phyloP scores from a whole-genome alignment of 2,329 filamentous ascomycete genomes.

The Emericellopsis atlantica region DNA sequence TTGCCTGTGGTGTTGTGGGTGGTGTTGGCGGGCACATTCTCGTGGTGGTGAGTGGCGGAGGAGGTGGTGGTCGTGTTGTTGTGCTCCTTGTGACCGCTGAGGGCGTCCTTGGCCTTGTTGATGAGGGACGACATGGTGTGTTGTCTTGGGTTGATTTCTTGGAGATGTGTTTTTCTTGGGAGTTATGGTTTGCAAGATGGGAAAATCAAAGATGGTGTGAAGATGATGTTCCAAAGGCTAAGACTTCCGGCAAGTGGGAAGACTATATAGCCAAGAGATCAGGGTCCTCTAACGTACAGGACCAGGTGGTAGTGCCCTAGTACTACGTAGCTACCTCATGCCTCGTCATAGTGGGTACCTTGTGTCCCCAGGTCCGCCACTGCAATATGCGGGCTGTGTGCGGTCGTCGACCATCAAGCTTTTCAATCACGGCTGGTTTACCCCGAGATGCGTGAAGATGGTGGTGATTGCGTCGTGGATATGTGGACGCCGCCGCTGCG shows the following conservation, averaged over 20 bases:
- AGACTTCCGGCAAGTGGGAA: neutral
- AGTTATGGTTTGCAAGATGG: neutral
- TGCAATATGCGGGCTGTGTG: neutral
- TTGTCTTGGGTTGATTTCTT: neutral
- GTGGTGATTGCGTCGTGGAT: neutral
- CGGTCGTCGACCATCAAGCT: neutral
- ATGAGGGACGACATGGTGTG: slow-evolving; percentile 32
- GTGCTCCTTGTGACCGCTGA: slow-evolving; percentile 8
- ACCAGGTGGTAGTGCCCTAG: too few species aligned
- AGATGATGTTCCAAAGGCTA: neutral
- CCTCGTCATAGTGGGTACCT: neutral
- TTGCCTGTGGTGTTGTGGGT: neutral
- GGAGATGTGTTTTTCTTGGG: neutral
- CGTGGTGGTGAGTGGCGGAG: neutral
- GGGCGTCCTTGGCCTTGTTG: slow-evolving; percentile 38
- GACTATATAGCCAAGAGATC: neutral
- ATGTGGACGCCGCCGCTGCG: neutral
- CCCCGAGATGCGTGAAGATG: neutral
- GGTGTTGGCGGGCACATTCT: neutral
- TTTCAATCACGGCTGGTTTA: neutral
- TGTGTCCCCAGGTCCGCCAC: neutral
- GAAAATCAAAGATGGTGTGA: neutral
- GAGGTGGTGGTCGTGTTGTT: neutral
- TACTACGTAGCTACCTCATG: neutral
- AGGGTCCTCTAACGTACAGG: neutral